Percentiles rank a stretch among this genome's conserved stretches.
These are phyloP conservation scores for Neoboletus brunneissimus DNA, from an alignment of 768 basidiomycete genomes.

Conservation along the genomic window DNA sequence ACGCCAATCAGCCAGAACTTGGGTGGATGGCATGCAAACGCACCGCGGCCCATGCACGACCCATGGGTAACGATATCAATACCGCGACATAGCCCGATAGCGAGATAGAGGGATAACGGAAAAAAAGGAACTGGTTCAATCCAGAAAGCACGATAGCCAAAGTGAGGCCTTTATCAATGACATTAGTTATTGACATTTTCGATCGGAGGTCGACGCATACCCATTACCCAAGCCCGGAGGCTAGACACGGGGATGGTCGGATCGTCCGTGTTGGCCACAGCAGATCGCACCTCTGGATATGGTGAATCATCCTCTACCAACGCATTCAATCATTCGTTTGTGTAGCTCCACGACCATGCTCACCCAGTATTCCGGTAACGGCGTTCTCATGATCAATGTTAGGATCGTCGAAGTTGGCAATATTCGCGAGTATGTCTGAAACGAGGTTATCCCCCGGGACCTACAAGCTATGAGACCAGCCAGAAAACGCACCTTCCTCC, in stretches of 20 bases:
- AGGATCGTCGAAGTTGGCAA: slow-evolving; percentile 35
- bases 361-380: slow-evolving; percentile 20
- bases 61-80: slow-evolving; percentile 66
- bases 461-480: background rate
- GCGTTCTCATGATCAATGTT: slow-evolving; percentile 31
- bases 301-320: slow-evolving; percentile 69
- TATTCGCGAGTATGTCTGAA: slow-evolving; percentile 1
- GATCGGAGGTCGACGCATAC: slow-evolving; percentile 16
- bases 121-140: slow-evolving; percentile 77
- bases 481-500: slow-evolving; percentile 3
- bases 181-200: background rate
- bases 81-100: slow-evolving; percentile 59
- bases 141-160: slow-evolving; percentile 65
- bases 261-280: slow-evolving; percentile 73
- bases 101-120: slow-evolving; percentile 55
- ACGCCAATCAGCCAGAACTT: background rate
- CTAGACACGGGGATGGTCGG: slow-evolving; percentile 57
- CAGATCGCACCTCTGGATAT: slow-evolving; percentile 79
- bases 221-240: slow-evolving; percentile 60
- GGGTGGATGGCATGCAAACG: background rate
- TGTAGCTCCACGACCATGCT: background rate
- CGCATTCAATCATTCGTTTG: slow-evolving; percentile 11
- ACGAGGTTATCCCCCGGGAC: background rate
- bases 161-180: slow-evolving; percentile 24
- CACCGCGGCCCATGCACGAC: slow-evolving; percentile 57